Base-by-base conservation (phyloP, 306 rosid genomes). In the Arachis stenosperma region DNA sequence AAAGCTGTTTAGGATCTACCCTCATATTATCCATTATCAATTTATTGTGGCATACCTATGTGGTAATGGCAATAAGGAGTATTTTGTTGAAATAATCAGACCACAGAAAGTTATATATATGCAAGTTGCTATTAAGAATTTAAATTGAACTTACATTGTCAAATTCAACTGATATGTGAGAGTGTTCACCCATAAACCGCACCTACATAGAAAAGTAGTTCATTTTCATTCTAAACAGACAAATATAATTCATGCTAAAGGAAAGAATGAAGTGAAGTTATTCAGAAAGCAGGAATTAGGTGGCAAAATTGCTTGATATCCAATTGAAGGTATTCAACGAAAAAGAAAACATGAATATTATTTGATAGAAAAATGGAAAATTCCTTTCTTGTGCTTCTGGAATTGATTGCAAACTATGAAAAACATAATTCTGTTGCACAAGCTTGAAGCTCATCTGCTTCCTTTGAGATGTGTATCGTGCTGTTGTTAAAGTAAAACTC, bases 141-240 rank as follows among this genome's bases (percentile, higher is more conserved):
- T 22, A 22, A 1, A 22, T 57, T 53, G 43, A 50, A 83, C 97
- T 86, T 88, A 90, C 99, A 78, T 82, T 86, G 81, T 95, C 93
- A 37, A 95, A 95, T 82, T 91, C 92, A 5, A 77, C 84, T 37
- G 98, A 91, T 48, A 91, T 86, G 84, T 91, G 98, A 74, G 93
- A 90, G 78, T 90, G 85, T 78, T 86, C 82, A 4, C 99, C 98
- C 99, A 95, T 95, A 79, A 88, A 91, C 88, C 97, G 86, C 79
- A 91, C 98, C 98, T 95, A 70, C 83, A 90, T 17, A 85, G 81
- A 10, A 79, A 75, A 77, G 67, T 27, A 75, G 57, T 58, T 13
- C 43, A 75, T 50, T 76, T 47, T 47, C 78, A 30, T 70, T 71
- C 27, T 39, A 51, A 33, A 56, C 43, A 48, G 14, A 51, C 5